Evolutionary conservation across 2,329 filamentous ascomycete species (phyloP).

Genomic region (Stemphylium beticola): DNA sequence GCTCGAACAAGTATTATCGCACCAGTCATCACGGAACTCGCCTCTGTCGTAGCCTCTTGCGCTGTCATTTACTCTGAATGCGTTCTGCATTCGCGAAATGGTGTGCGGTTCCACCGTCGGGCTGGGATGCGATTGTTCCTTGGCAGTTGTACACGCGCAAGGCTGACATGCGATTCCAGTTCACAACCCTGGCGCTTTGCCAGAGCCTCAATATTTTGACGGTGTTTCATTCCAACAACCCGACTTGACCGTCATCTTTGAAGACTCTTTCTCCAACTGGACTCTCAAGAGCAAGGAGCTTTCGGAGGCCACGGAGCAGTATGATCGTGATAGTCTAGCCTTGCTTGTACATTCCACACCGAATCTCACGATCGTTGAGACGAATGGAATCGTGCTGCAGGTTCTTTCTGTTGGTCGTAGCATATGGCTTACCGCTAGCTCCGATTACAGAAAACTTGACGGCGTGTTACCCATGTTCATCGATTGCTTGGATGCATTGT

Average conservation of each 20-base stretch:
- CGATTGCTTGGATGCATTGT: conserved; percentile 21
- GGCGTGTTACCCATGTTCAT: conserved; percentile 25
- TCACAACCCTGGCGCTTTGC: conserved; percentile 32
- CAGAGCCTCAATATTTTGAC: conserved; percentile 25
- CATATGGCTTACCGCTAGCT: conserved; percentile 24
- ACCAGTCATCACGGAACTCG: neutral
- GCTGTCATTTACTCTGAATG: conserved; percentile 17
- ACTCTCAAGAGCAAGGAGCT: conserved; percentile 5
- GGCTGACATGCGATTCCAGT: conserved; percentile 31
- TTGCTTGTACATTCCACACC: conserved; percentile 31
- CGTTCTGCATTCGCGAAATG: conserved; percentile 11
- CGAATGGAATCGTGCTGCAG: conserved; percentile 16
- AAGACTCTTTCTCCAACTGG: conserved; percentile 29
- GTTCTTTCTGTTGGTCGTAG: conserved; percentile 21
- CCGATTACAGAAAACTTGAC: conserved; percentile 29
- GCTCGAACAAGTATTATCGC: conserved; percentile 18
- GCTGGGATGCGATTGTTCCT: conserved; percentile 10
- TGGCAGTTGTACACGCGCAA: conserved; percentile 34
- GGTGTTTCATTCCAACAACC: conserved; percentile 11
- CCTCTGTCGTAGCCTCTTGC: conserved; percentile 15
- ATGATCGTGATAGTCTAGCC: conserved; percentile 23
- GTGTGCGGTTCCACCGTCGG: conserved; percentile 8
- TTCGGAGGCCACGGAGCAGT: conserved; percentile 15
- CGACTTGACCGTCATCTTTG: conserved; percentile 29
- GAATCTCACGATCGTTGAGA: conserved; percentile 15